Evolutionary conservation across 306 rosid species (phyloP), one percentile per base, ranked within the genome.

Genomic region (Casuarina glauca): DNA sequence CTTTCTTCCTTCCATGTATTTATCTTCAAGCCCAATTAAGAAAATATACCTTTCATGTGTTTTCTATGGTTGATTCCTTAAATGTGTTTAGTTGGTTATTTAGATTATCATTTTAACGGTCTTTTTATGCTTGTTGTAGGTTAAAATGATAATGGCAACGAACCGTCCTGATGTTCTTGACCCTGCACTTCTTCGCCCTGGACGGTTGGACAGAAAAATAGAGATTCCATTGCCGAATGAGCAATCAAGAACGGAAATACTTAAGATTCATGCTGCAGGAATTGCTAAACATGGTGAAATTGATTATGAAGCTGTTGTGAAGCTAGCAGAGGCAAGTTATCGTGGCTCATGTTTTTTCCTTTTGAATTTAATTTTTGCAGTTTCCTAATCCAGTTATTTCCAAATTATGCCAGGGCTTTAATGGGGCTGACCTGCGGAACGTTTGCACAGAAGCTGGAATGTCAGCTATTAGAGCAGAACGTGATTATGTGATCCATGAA

Each of bases 371-470:
- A 36, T 55, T 35, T 26, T 53, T 55, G 64, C 76, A 55, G 79
- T 41, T 55, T 63, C 71, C 71, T 82, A 71, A 81, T 75, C 52
- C 35, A 68, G 48, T 76, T 66, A 39, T 48, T 50, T 73, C 57
- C 52, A 32, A 75, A 42, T 64, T 71, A 44, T 79, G 41, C 20
- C 82, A 95, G 99, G 99, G 98, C 62, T 93, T 93, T 78, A 96
- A 96, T 80, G 98, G 98, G 45, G 97, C 99, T 72, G 99, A 96
- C 81, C 90, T 96, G 44, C 91, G 99, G 53, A 96, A 96, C 74
- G 91, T 96, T 69, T 96, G 99, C 87, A 91, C 99, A 0, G 99
- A 96, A 85, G 99, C 99, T 81, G 99, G 99, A 75, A 95, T 95
- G 97, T 85, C 93, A 6, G 99, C 99, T 4, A 96, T 96, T 76